Percentiles rank a stretch among this genome's conserved stretches.
Evolutionary conservation across 345 rosid genomes (phyloP).

Genomic region (Eucalyptus urophylla): DNA sequence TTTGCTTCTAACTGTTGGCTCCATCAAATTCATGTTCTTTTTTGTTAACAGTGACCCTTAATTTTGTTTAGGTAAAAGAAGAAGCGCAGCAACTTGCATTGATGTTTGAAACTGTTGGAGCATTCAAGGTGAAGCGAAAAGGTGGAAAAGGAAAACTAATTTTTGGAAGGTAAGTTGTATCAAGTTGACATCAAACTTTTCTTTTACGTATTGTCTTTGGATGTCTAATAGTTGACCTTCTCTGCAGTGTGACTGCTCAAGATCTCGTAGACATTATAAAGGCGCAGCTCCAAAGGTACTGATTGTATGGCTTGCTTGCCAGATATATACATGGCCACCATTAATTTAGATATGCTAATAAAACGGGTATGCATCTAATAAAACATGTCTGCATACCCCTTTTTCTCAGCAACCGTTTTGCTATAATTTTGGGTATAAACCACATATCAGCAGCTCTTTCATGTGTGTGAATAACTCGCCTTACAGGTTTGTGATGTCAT

Average conservation of each 20-base stretch:
- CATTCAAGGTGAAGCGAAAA: slow-evolving; percentile 91
- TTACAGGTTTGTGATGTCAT: background rate
- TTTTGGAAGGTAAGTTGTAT: slow-evolving; percentile 69
- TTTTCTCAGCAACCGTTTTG: background rate
- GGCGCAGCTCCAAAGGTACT: slow-evolving; percentile 85
- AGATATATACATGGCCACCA: background rate
- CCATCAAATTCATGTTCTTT: background rate
- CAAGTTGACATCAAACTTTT: background rate
- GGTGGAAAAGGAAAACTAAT: slow-evolving; percentile 86
- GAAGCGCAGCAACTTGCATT: slow-evolving; percentile 79
- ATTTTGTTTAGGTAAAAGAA: slow-evolving; percentile 63
- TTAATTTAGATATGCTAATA: background rate
- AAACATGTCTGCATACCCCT: background rate
- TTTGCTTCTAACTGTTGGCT: background rate
- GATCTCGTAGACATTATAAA: slow-evolving; percentile 89
- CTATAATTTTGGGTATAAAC: background rate
- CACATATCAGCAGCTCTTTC: background rate
- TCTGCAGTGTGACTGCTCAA: slow-evolving; percentile 82
- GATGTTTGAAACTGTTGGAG: slow-evolving; percentile 84
- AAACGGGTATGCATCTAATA: background rate
- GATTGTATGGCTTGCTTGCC: background rate
- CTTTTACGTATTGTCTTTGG: background rate
- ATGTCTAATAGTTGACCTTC: background rate
- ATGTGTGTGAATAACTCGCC: background rate
- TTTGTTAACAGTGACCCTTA: background rate